Evolutionary conservation across 2,329 filamentous ascomycete genomes (phyloP), one percentile per base, ranked within the genome.

Genomic region (Aspergillus pseudoglaucus): DNA sequence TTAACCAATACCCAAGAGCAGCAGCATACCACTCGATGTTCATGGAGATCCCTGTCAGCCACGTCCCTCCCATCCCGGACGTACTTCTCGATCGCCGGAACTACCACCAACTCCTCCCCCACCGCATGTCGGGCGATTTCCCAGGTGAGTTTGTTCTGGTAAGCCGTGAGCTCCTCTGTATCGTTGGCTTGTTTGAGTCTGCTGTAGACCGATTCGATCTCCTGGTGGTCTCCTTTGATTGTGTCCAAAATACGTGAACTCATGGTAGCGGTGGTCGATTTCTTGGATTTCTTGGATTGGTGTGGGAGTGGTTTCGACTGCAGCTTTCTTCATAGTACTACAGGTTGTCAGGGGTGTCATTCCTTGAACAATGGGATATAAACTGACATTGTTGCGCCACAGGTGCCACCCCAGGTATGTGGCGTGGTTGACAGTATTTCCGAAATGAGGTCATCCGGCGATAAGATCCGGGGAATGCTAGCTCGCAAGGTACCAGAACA

Each of bases 141-240:
- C 75, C 75, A 77, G n/a, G 69, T 71, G 51, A 78, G 74, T 50
- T 75, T 68, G 49, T 78, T 78, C 48, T 72, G 68, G 50, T 64
- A 77, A 10, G 70, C 67, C 8, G 61, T 62, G 45, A 71, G 65
- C 27, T 70, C 62, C 18, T 75, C 74, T 23, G 57, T 53, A 45
- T 75, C 67, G 9, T 50, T 57, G 6, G 67, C 59, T 39, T 66
- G 63, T 45, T 71, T 53, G 39, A 76, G 63, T 17, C 68, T 65
- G 7, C 69, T 59, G 54, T 75, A 74, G 52, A 69, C 69, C 4
- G 63, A 49, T 44, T 70, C 63, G 30, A 74, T 54, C 46, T 69
- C 59, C 22, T 59, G 59, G 48, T 74, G 70, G 51, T 73, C 71
- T 22, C 60, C 52, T 38, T 60, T 68, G 51, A 75, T 68, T 4